phyloP scores from a whole-genome alignment of 1,284 basidiomycete species.

The Moniliophthora roreri region DNA sequence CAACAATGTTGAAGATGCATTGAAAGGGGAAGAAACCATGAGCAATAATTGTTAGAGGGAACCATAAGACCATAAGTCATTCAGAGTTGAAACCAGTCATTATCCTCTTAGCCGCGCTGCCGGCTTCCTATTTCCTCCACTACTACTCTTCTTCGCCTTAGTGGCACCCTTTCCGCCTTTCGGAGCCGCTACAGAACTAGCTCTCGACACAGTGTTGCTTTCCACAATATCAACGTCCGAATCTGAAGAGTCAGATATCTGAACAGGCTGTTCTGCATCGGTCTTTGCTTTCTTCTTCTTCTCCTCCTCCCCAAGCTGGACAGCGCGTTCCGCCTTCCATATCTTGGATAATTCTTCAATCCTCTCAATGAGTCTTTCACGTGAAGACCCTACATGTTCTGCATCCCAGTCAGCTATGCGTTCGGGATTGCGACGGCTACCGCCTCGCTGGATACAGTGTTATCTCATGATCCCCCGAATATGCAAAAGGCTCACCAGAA shows the following conservation, averaged over 20 bases:
- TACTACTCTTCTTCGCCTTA: too few species aligned
- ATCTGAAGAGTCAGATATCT: background rate
- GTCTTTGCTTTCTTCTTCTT: slow-evolving; percentile 18
- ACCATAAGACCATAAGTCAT: too few species aligned
- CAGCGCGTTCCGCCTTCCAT: slow-evolving; percentile 38
- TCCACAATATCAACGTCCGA: slow-evolving; percentile 4
- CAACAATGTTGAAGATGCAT: too few species aligned
- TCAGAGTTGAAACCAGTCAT: too few species aligned
- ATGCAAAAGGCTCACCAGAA: slow-evolving; percentile 38
- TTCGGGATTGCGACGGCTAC: slow-evolving; percentile 32
- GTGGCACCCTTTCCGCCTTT: too few species aligned
- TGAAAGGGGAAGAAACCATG: too few species aligned
- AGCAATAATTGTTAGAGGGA: too few species aligned
- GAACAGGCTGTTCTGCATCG: background rate
- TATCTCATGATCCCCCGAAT: background rate
- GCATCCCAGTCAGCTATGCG: slow-evolving; percentile 59
- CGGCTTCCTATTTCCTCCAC: too few species aligned
- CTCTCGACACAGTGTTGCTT: too few species aligned
- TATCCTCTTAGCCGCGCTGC: too few species aligned
- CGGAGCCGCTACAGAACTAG: too few species aligned
- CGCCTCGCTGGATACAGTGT: slow-evolving; percentile 20
- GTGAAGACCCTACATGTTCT: slow-evolving; percentile 29
- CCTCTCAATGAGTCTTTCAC: slow-evolving; percentile 32
- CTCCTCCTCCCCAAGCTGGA: slow-evolving; percentile 30
- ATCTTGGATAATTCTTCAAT: slow-evolving; percentile 37